Evolutionary conservation across 2,329 filamentous ascomycete species (phyloP).

Genomic region (Trichoderma atrobrunneum): DNA sequence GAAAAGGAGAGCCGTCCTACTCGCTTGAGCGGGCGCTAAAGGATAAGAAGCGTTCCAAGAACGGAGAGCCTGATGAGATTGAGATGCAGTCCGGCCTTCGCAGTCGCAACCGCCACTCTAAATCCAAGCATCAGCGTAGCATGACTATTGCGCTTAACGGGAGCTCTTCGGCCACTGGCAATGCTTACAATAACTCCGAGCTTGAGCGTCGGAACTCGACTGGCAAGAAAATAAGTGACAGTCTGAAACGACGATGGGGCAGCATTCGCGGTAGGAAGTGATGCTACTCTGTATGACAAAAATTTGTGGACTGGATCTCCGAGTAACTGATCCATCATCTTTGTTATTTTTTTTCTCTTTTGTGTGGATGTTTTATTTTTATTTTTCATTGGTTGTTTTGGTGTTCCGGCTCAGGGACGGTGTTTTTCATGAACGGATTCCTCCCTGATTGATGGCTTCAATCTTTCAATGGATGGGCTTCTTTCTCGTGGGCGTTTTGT

Average conservation of each 20-base stretch:
- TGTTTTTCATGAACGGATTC: not conserved
- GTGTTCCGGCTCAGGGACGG: not conserved
- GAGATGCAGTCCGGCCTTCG: conserved; percentile 11
- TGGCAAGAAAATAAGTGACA: conserved; percentile 47
- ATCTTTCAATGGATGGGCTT: not conserved
- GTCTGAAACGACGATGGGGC: conserved; percentile 53
- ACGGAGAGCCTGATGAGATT: not conserved
- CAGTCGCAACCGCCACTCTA: not conserved
- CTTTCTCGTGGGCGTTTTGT: not conserved
- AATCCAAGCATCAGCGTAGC: conserved; percentile 42
- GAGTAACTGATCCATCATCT: no score
- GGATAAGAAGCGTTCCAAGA: conserved; percentile 45
- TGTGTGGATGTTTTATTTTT: not conserved
- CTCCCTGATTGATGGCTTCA: not conserved
- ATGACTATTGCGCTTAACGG: conserved; percentile 37
- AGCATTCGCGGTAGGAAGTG: conserved; percentile 45
- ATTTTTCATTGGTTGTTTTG: not conserved
- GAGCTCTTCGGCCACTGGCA: not conserved
- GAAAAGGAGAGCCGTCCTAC: conserved; percentile 76
- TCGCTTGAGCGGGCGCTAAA: conserved; percentile 67
- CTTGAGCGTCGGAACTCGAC: conserved; percentile 42
- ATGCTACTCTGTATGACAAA: not conserved
- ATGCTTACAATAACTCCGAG: conserved; percentile 14
- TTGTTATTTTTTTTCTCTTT: not conserved
- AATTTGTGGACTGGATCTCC: not conserved